phyloP scores from a whole-genome alignment of 768 basidiomycete species.

The Fomitopsis pulvina region DNA sequence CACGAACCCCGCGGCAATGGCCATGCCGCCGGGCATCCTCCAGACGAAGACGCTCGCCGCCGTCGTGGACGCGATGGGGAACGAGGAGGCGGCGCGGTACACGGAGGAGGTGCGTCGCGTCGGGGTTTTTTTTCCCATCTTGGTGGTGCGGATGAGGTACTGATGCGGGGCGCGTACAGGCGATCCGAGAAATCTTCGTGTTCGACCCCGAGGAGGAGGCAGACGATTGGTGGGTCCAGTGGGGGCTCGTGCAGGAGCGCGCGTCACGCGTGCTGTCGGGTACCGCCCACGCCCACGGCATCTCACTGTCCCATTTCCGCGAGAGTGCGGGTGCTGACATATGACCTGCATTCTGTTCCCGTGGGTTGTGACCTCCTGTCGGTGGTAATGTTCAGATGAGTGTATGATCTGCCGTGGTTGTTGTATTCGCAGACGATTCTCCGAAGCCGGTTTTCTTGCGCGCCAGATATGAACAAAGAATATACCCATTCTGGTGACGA shows the following conservation, averaged over 20 bases:
- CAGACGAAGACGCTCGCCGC: background rate
- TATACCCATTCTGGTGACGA: no score
- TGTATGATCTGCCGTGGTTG: no score
- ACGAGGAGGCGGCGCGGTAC: background rate
- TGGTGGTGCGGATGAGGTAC: background rate
- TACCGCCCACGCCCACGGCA: no score
- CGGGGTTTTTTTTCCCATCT: background rate
- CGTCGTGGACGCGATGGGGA: slow-evolving; percentile 7
- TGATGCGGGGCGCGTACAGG: slow-evolving; percentile 7
- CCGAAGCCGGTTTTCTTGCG: no score
- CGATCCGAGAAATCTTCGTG: slow-evolving; percentile 16
- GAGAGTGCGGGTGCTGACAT: no score
- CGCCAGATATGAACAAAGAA: no score
- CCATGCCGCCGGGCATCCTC: slow-evolving; percentile 18
- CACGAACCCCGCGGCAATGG: slow-evolving; percentile 15
- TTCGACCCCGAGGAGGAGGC: slow-evolving; percentile 26
- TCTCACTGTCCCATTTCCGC: no score
- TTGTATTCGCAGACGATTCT: no score
- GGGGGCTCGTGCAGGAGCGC: slow-evolving; percentile 23
- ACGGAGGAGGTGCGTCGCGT: background rate
- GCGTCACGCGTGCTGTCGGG: slow-evolving; percentile 4
- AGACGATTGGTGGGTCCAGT: slow-evolving; percentile 24
- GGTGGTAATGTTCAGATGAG: no score
- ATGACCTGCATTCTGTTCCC: no score
- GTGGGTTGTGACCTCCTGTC: no score